These are phyloP conservation scores for Ramaria sp. DNA, from an alignment of 768 basidiomycete species.

Conservation along the genomic window DNA sequence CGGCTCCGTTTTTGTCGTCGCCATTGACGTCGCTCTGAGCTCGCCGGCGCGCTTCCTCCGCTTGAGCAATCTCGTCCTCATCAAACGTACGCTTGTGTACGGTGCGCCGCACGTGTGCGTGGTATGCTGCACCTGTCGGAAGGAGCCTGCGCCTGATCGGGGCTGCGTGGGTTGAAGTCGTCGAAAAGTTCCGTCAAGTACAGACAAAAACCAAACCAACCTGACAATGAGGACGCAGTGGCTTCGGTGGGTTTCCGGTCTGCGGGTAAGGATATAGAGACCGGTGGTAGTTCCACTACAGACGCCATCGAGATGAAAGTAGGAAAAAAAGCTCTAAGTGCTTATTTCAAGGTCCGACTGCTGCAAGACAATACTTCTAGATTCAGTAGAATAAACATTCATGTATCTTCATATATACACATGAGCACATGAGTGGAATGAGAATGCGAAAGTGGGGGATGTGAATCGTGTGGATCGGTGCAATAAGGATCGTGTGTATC, in stretches of 20 bases:
- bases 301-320: slow-evolving; percentile 11
- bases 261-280: slow-evolving; percentile 33
- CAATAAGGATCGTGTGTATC: too few species aligned
- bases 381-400: too few species aligned
- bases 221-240: slow-evolving; percentile 24
- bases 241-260: slow-evolving; percentile 32
- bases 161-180: slow-evolving; percentile 17
- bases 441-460: too few species aligned
- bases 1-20: slow-evolving; percentile 42
- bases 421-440: too few species aligned
- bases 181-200: slow-evolving; percentile 10
- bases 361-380: too few species aligned
- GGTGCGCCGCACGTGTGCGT: slow-evolving; percentile 69
- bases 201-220: slow-evolving; percentile 12
- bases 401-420: too few species aligned
- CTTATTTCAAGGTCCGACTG: not conserved
- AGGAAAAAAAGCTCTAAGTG: slow-evolving; percentile 1
- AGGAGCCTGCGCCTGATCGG: slow-evolving; percentile 46
- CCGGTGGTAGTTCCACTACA: slow-evolving; percentile 27
- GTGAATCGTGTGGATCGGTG: too few species aligned
- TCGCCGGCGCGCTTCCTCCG: slow-evolving; percentile 41
- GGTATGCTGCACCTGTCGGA: slow-evolving; percentile 82
- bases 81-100: slow-evolving; percentile 72
- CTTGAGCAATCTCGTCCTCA: slow-evolving; percentile 63
- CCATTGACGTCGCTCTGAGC: slow-evolving; percentile 33